These are phyloP conservation scores for Podospora bellae-mahoneyi DNA, from an alignment of 495 filamentous ascomycete genomes.

Conservation along the genomic window DNA sequence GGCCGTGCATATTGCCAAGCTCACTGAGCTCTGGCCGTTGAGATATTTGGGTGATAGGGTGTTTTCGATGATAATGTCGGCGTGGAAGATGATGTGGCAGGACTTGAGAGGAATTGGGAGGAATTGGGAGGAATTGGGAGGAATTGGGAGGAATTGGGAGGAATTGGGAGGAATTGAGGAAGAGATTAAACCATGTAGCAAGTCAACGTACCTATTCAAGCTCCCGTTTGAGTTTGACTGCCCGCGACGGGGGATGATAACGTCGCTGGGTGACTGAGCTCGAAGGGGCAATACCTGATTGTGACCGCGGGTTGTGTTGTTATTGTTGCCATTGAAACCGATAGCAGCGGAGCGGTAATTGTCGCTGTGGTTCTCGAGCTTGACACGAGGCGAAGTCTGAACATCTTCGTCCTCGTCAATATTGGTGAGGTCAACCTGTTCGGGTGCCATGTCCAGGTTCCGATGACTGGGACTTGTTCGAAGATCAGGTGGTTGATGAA, in stretches of 20 bases:
- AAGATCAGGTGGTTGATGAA: background rate
- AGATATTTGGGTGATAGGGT: background rate
- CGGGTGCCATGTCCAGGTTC: background rate
- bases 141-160: background rate
- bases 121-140: too few species aligned
- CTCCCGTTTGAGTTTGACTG: background rate
- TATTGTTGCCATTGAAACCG: background rate
- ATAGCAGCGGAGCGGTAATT: background rate
- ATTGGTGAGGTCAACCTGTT: background rate
- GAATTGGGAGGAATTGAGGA: background rate
- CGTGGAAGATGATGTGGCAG: background rate
- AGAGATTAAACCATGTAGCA: background rate
- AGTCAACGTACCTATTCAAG: background rate
- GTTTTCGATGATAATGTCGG: background rate
- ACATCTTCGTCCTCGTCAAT: background rate
- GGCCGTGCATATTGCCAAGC: background rate
- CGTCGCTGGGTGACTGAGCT: background rate
- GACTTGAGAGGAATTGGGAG: background rate
- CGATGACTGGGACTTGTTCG: background rate
- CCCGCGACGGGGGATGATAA: background rate
- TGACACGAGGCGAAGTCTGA: background rate
- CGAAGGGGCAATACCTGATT: background rate
- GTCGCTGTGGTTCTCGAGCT: background rate
- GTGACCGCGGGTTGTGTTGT: background rate
- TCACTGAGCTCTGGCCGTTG: background rate